phyloP scores from a whole-genome alignment of 108 stramenopile species.

The Parietichytrium sp. region DNA sequence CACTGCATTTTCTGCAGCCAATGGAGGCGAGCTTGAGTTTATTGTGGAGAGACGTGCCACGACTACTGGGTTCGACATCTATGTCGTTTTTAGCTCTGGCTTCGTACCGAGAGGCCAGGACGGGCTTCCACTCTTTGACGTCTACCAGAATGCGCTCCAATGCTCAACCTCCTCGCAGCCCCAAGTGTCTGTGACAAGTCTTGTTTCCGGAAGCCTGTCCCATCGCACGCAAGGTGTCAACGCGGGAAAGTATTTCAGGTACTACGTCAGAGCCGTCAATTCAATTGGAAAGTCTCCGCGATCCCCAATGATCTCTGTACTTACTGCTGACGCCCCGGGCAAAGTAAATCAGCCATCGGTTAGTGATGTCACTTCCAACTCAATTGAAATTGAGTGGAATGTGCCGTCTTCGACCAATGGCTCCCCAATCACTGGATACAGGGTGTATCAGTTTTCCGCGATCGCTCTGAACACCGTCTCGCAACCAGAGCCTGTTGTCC shows the following conservation, averaged over 20 bases:
- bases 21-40: not conserved
- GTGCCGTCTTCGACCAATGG: slow-evolving; percentile 56
- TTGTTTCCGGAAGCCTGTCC: slow-evolving; percentile 1
- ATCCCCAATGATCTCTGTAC: slow-evolving; percentile 64
- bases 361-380: slow-evolving; percentile 59
- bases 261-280: slow-evolving; percentile 73
- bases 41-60: not conserved
- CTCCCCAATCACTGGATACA: slow-evolving; percentile 73
- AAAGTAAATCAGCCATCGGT: slow-evolving; percentile 50
- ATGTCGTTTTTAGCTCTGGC: not conserved
- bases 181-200: not conserved
- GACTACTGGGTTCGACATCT: not conserved
- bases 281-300: slow-evolving; percentile 61
- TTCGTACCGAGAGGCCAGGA: not conserved
- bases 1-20: not conserved
- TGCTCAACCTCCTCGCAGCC: not conserved
- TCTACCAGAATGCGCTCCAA: not conserved
- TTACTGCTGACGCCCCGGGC: slow-evolving; percentile 60
- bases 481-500: slow-evolving; percentile 66
- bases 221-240: slow-evolving; percentile 48
- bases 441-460: slow-evolving; percentile 66
- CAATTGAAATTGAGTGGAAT: slow-evolving; percentile 64
- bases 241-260: slow-evolving; percentile 71
- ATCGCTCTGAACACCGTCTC: slow-evolving; percentile 63
- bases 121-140: not conserved